phyloP scores from a whole-genome alignment of 2,329 filamentous ascomycete species.

The Sporothrix curviconia region DNA sequence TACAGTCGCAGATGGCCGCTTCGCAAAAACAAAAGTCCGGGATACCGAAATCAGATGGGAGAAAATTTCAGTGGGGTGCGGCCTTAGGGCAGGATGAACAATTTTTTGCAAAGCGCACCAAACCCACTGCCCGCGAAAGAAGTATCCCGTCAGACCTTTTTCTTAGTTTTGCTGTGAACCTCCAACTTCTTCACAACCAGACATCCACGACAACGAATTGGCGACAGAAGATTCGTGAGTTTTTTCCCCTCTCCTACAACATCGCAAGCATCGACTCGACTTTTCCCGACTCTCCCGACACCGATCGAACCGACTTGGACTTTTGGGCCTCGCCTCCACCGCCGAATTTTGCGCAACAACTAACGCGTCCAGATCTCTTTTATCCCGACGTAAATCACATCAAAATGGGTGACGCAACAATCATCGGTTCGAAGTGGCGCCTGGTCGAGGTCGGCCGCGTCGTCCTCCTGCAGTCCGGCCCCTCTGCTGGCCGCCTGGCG shows the following conservation, averaged over 20 bases:
- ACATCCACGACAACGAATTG: slow-evolving; percentile 17
- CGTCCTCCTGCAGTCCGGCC: slow-evolving; percentile 79
- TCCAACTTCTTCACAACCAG: slow-evolving; percentile 16
- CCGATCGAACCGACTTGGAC: background rate
- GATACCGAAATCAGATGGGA: background rate
- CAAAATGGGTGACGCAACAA: slow-evolving; percentile 77
- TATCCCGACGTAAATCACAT: slow-evolving; percentile 28
- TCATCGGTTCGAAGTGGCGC: slow-evolving; percentile 82
- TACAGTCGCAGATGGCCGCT: background rate
- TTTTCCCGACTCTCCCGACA: background rate
- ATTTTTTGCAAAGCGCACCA: slow-evolving; percentile 22
- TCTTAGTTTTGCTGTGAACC: slow-evolving; percentile 14
- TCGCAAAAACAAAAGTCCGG: slow-evolving; percentile 19
- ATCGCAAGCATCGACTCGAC: background rate
- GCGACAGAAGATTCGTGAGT: slow-evolving; percentile 19
- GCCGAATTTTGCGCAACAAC: background rate
- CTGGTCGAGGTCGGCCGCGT: slow-evolving; percentile 98
- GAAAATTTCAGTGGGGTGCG: slow-evolving; percentile 15
- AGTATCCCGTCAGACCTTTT: slow-evolving; percentile 16
- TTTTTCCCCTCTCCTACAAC: background rate
- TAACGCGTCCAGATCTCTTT: slow-evolving; percentile 14
- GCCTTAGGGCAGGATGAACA: slow-evolving; percentile 20
- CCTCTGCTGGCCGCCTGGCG: slow-evolving; percentile 78
- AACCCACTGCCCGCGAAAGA: slow-evolving; percentile 13
- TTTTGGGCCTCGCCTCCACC: background rate